Conservation (phyloP, 139 green algal species). For the Chlamydomonas incerta region DNA sequence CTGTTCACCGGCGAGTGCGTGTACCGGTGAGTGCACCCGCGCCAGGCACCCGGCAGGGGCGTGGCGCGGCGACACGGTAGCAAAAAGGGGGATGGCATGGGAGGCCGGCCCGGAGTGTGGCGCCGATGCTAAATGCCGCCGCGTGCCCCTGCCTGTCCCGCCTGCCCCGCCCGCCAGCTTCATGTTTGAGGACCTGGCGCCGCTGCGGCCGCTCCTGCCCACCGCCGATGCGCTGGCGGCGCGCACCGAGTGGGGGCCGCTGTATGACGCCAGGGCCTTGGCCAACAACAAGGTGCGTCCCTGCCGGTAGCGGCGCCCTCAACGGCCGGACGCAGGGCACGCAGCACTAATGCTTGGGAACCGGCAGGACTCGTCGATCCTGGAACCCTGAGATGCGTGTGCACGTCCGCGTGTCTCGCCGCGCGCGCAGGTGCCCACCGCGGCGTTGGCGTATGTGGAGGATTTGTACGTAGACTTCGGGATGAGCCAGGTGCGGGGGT, state of each 20-base stretch:
- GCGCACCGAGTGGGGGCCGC: constrained; percentile 81
- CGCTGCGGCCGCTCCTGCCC: constrained; percentile 77
- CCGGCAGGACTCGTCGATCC: too few relatives aligned
- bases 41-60: too few relatives aligned
- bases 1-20: constrained; percentile 95
- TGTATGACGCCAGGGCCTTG: constrained; percentile 86
- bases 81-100: background rate
- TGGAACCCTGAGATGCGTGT: too few relatives aligned
- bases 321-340: too few relatives aligned
- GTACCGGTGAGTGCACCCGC: constrained; percentile 92
- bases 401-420: too few relatives aligned
- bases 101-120: too few relatives aligned
- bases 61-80: background rate
- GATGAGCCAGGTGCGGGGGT: constrained; percentile 55
- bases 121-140: too few relatives aligned
- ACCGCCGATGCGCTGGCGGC: constrained; percentile 80
- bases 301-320: too few relatives aligned
- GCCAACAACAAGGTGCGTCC: constrained; percentile 31
- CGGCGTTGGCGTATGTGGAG: constrained; percentile 86
- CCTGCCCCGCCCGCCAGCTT: constrained; percentile 29
- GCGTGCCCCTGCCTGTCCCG: too few relatives aligned
- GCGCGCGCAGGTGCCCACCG: constrained; percentile 77
- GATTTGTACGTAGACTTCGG: constrained; percentile 97
- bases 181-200: constrained; percentile 29
- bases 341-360: too few relatives aligned